These are phyloP conservation scores for Metschnikowia colocasiae DNA, from an alignment of 805 yeast species.

Conservation along the genomic window DNA sequence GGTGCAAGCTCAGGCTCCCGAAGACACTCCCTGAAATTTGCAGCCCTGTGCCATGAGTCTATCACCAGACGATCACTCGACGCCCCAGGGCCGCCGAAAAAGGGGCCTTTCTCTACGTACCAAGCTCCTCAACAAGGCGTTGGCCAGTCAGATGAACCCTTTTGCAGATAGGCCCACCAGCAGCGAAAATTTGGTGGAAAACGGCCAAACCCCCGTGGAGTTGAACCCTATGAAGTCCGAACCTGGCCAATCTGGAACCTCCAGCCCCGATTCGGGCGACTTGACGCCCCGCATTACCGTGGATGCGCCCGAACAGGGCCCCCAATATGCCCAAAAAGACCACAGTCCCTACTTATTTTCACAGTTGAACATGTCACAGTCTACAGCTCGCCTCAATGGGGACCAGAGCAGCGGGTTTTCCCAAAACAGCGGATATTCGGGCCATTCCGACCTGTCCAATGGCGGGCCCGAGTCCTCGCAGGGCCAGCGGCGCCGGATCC, in stretches of 20 bases:
- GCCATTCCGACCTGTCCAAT: background rate
- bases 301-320: conserved; percentile 4
- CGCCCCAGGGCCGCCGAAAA: conserved; percentile 37
- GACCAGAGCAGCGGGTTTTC: conserved; percentile 7
- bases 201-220: conserved; percentile 7
- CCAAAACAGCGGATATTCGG: conserved; percentile 2
- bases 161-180: conserved; percentile 21
- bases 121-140: conserved; percentile 54
- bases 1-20: background rate
- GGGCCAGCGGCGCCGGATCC: conserved; percentile 5
- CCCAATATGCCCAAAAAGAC: background rate
- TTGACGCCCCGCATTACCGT: conserved; percentile 8
- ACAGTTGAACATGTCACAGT: conserved; percentile 9
- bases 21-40: background rate
- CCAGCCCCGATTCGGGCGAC: background rate
- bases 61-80: conserved; percentile 5
- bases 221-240: conserved; percentile 5
- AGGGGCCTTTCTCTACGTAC: conserved; percentile 67
- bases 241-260: conserved; percentile 3
- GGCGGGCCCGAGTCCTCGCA: background rate
- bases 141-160: conserved; percentile 18
- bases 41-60: background rate
- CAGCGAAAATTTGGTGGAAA: conserved; percentile 10
- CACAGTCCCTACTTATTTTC: conserved; percentile 6
- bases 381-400: conserved; percentile 13